Conservation (phyloP, 192 early-diverging fungal species). For the Fimicolochytrium jonesii region DNA sequence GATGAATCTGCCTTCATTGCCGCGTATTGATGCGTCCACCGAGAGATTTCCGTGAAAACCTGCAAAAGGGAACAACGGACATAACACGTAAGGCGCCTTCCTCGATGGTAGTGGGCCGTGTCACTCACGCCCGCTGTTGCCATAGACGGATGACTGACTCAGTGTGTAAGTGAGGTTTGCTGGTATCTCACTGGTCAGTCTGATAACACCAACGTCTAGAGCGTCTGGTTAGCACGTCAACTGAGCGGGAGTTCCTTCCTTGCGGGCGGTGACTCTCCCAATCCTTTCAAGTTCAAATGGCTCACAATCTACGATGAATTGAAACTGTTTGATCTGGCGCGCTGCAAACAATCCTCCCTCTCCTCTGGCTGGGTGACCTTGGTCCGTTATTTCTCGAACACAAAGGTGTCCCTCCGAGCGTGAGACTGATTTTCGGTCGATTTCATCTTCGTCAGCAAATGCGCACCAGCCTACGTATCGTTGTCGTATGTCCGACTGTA, state of each 20-base stretch:
- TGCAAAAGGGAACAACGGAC: too few species aligned
- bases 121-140: too few species aligned
- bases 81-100: too few species aligned
- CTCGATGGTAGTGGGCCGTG: too few species aligned
- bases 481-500: not conserved
- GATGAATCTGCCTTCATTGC: slow-evolving; percentile 37
- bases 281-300: too few species aligned
- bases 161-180: slow-evolving; percentile 3
- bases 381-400: not conserved
- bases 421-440: not conserved
- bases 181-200: not conserved
- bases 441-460: not conserved
- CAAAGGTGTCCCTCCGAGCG: too few species aligned
- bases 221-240: too few species aligned
- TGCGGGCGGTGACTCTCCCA: too few species aligned
- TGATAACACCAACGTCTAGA: not conserved
- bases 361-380: not conserved
- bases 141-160: too few species aligned
- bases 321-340: not conserved
- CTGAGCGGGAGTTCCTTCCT: too few species aligned
- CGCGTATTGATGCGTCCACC: not conserved
- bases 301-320: not conserved
- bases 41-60: not conserved
- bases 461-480: too few species aligned
- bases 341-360: slow-evolving; percentile 2